Evolutionary conservation across 257 asterid genomes (phyloP), one percentile per base, ranked within the genome.

Genomic region (Anisodus tanguticus): DNA sequence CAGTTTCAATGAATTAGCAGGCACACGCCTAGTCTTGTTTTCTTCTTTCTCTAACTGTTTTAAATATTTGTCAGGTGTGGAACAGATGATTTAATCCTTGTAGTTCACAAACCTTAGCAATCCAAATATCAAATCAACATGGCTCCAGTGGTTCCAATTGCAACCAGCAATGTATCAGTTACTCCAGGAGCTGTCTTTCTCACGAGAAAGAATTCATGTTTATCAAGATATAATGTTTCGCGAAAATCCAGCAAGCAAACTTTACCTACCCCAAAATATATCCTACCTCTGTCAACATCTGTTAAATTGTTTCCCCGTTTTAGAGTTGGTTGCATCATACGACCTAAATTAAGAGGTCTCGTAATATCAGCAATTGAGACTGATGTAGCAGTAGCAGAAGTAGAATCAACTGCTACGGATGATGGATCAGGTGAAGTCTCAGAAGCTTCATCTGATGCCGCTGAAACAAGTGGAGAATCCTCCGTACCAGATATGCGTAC

Each of bases 351-450:
- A 68, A 88, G 86, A 86, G 79, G 89, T 54, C 83, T 66, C 35
- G n/a, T 81, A 79, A 89, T 86, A 59, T 87, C 91, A 19, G 93
- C 97, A 59, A 80, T 95, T 47, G 93, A 94, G 66, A 87, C 96
- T 58, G 97, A 93, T 84, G 93, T 93, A 86, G 96, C 97, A 8
- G 89, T 93, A 70, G 97, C 89, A 91, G 97, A 92, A 89, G 85
- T 90, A 31, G 92, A 89, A 72, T 58, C 84, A 49, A 79, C 95
- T 64, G 57, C 88, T 47, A 86, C 88, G 15, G 90, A 88, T 85
- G 79, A 72, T 51, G 84, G 66, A 54, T 54, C 72, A 60, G 81
- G 35, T 86, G 93, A 84, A 81, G 86, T 89, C 51, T 67, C 90
- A 9, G 86, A 45, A 84, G 77, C 35, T 31, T 31, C 35, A 31